Evolutionary conservation across 495 filamentous ascomycete genomes (phyloP).

Genomic region (Neurospora sp.): DNA sequence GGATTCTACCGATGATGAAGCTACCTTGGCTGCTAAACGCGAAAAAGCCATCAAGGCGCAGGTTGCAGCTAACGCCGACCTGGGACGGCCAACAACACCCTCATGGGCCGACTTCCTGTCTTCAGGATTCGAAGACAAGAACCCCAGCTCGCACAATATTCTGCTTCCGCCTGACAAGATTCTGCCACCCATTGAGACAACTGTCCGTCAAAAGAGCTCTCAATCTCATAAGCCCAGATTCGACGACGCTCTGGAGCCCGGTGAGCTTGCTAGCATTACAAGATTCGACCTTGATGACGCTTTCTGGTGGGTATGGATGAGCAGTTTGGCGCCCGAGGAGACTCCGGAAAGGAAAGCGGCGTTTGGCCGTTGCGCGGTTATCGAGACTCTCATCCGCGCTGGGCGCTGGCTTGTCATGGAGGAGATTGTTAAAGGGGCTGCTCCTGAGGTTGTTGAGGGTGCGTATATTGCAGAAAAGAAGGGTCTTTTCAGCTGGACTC

Average conservation of each 20-base stretch:
- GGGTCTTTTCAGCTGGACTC: slow-evolving; percentile 75
- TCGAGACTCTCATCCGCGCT: slow-evolving; percentile 75
- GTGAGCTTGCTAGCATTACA: slow-evolving; percentile 86
- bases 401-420: slow-evolving; percentile 90
- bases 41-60: slow-evolving; percentile 2
- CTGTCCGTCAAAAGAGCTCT: slow-evolving; percentile 66
- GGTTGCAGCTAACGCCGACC: slow-evolving; percentile 44
- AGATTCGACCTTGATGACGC: slow-evolving; percentile 84
- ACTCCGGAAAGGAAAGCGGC: slow-evolving; percentile 69
- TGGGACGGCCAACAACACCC: slow-evolving; percentile 83
- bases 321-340: slow-evolving; percentile 86
- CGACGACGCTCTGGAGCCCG: slow-evolving; percentile 67
- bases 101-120: slow-evolving; percentile 98
- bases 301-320: slow-evolving; percentile 99
- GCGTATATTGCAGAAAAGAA: slow-evolving; percentile 94
- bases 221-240: slow-evolving; percentile 71
- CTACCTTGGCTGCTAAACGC: slow-evolving; percentile 21
- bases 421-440: slow-evolving; percentile 92
- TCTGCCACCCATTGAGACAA: slow-evolving; percentile 70
- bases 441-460: slow-evolving; percentile 70
- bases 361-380: slow-evolving; percentile 85
- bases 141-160: slow-evolving; percentile 42
- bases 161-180: slow-evolving; percentile 86
- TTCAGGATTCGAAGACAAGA: slow-evolving; percentile 78
- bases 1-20: slow-evolving; percentile 54